Base-by-base conservation (phyloP, 305 asterid genomes). In the Galium porrigens region DNA sequence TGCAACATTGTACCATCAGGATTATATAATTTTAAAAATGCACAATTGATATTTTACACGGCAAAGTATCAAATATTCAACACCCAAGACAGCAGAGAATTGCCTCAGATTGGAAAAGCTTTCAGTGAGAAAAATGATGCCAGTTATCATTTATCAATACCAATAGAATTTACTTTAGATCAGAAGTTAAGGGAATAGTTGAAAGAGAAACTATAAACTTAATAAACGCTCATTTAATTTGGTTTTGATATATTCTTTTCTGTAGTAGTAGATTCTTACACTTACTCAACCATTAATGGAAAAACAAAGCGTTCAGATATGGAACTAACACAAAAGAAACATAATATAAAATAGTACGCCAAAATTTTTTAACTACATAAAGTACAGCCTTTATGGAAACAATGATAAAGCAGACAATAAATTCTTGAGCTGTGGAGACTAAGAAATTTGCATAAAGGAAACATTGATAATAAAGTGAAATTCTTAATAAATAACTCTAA, bases 1-100 rank as follows among this genome's bases (percentile, higher is more conserved):
- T 91, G 89, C 80, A 75, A 48, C 36, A 54, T 30, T 36, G 18
- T 22, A n/a, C n/a, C 20, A 48, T 48, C 48, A 41, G 9, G 14
- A 41, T 41, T 41, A 2, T 1, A 41, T 11, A 27, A 27, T 27
- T 27, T 27, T 3, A 44, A 44, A 41, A 42, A 11, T 3, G 22
- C 20, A 15, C 53, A n/a, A n/a, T 46, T 46, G 51, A 46, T 15
- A 46, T 4, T 46, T 15, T 15, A 15, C 20, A 46, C 20, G 9
- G 53, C 4, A 17, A 15, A 48, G 20, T 17, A 48, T 34, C 15
- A 20, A 60, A 48, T 48, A 15, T 60, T 37, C 17, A 60, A 60
- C 37, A 8, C 34, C 46, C 20, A n/a, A 5, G 54, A 14, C n/a
- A 18, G 58, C 37, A 0, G 2, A 41, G 9, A 36, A n/a, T 20